phyloP scores from a whole-genome alignment of 2,329 filamentous ascomycete genomes.

The Parasarocladium wereldwijsianum region DNA sequence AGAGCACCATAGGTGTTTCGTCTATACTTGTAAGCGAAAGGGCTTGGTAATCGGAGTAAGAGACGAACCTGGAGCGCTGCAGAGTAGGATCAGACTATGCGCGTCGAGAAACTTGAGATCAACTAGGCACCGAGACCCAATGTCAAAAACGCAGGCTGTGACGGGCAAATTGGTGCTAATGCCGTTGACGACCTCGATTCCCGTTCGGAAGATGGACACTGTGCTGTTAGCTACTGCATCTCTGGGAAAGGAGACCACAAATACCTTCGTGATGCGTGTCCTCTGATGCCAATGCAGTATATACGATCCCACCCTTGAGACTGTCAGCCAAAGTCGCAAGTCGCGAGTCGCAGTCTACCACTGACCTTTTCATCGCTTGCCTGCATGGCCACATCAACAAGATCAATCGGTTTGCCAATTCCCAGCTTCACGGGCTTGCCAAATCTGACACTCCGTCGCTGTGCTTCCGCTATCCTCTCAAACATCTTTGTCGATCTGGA shows the following conservation, averaged over 20 bases:
- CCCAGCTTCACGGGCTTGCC: conserved; percentile 36
- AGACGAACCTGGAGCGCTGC: conserved; percentile 24
- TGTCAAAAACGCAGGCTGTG: conserved; percentile 23
- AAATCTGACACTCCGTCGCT: conserved; percentile 54
- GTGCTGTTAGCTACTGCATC: not conserved
- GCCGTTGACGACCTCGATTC: conserved; percentile 39
- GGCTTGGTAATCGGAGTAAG: conserved; percentile 1
- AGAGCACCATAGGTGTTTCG: conserved; percentile 13
- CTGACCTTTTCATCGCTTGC: conserved; percentile 18
- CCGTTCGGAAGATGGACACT: conserved; percentile 44
- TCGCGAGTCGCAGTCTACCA: not conserved
- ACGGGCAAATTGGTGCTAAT: conserved; percentile 34
- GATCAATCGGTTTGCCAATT: conserved; percentile 28
- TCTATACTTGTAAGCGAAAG: conserved; percentile 9
- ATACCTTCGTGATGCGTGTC: conserved; percentile 21
- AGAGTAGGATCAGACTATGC: conserved; percentile 42
- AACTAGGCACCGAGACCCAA: conserved; percentile 29
- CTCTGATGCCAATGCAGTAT: conserved; percentile 27
- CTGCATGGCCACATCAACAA: conserved; percentile 35
- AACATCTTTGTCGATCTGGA: conserved; percentile 48
- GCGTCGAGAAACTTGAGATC: conserved; percentile 58
- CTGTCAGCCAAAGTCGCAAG: conserved; percentile 1
- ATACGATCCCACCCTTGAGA: conserved; percentile 19
- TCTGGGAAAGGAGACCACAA: not conserved
- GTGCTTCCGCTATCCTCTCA: conserved; percentile 51